Conservation (phyloP, 2,329 filamentous ascomycete genomes). For the Colletotrichum liaoningense region DNA sequence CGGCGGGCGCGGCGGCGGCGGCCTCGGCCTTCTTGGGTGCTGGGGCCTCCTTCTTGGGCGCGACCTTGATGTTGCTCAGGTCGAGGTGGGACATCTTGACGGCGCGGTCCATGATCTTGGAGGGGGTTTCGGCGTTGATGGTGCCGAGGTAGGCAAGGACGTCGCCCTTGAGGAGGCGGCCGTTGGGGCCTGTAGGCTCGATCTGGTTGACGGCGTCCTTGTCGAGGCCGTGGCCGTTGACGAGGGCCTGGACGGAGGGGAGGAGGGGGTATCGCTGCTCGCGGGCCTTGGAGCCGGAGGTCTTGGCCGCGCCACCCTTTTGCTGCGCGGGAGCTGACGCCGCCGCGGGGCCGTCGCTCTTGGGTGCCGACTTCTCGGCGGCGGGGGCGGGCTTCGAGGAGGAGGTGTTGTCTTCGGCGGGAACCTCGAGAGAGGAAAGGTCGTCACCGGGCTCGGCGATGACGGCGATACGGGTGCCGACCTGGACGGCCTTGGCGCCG, state of each 20-base stretch:
- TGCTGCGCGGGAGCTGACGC: conserved; percentile 39
- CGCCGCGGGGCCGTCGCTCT: conserved; percentile 32
- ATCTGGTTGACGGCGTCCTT: conserved; percentile 84
- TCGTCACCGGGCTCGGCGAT: conserved; percentile 87
- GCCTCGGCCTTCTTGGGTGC: conserved; percentile 49
- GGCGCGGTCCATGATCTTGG: conserved; percentile 76
- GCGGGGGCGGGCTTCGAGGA: conserved; percentile 46
- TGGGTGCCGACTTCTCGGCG: conserved; percentile 41
- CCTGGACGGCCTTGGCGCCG: conserved; percentile 80
- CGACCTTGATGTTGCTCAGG: conserved; percentile 93
- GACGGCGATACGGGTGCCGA: conserved; percentile 85
- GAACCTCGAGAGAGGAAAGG: conserved; percentile 78
- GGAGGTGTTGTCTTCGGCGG: conserved; percentile 70
- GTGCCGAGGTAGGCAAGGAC: conserved; percentile 89
- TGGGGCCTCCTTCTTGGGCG: conserved; percentile 57
- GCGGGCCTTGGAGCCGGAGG: conserved; percentile 60
- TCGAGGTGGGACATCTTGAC: conserved; percentile 86
- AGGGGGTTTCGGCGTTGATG: conserved; percentile 79
- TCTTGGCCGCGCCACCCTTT: conserved; percentile 47
- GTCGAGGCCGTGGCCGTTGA: conserved; percentile 82
- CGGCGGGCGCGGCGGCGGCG: conserved; percentile 46
- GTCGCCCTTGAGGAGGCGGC: conserved; percentile 93
- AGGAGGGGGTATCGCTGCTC: conserved; percentile 79
- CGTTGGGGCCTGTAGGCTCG: conserved; percentile 86
- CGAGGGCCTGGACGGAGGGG: conserved; percentile 85